A percentile compares a stretch with the other conserved stretches of the same genome.
phyloP scores from a whole-genome alignment of 345 rosid species.

The Clarkia xantiana region DNA sequence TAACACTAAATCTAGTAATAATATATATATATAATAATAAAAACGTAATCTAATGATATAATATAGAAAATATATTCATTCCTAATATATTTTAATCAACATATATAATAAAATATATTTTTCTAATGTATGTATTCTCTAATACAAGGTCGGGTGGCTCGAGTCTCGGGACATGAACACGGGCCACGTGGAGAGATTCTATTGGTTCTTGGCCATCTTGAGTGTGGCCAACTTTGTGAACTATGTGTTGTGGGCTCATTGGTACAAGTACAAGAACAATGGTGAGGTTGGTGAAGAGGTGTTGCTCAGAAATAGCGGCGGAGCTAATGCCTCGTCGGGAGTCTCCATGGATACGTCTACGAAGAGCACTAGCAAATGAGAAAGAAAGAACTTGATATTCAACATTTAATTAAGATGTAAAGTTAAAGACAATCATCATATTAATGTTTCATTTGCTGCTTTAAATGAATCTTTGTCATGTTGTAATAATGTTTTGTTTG shows the following conservation, averaged over 20 bases:
- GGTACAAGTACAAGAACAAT: constrained; percentile 23
- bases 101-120: too few species aligned
- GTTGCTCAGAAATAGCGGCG: constrained; percentile 4
- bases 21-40: too few species aligned
- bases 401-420: too few species aligned
- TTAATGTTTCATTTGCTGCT: too few species aligned
- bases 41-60: too few species aligned
- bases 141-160: constrained; percentile 20
- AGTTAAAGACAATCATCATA: too few species aligned
- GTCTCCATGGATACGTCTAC: not conserved
- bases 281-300: constrained; percentile 4
- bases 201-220: constrained; percentile 21
- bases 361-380: not conserved
- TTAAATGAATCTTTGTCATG: too few species aligned
- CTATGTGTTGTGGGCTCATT: constrained; percentile 19
- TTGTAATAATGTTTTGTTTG: too few species aligned
- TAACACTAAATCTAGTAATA: too few species aligned
- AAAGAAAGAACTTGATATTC: not conserved
- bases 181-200: constrained; percentile 20
- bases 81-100: too few species aligned
- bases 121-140: too few species aligned
- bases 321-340: not conserved
- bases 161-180: constrained; percentile 14
- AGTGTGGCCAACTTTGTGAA: constrained; percentile 15
- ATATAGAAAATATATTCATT: too few species aligned